Base-by-base conservation (phyloP, 2,329 filamentous ascomycete genomes). In the Paraphaeosphaeria minitans region DNA sequence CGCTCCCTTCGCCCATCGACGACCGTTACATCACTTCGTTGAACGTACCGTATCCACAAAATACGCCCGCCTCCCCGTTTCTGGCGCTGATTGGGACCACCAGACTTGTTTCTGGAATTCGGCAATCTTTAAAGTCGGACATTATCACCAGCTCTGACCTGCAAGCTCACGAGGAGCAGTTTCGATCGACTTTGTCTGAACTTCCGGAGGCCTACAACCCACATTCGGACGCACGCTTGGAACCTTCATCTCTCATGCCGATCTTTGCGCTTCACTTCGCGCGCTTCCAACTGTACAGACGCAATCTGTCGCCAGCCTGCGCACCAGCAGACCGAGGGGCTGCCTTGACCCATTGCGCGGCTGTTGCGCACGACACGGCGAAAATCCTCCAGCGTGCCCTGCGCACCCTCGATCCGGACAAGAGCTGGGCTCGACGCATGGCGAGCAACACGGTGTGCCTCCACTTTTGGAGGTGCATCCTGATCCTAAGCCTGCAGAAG, bases 401-500 rank as follows among this genome's bases (percentile, higher is more conserved):
- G 76, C 80, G 81, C 47, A 76, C 76, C 4, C 73, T 79, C 8
- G 69, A 68, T 22, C 56, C 61, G 7, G 69, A 70, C 14, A 70
- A 66, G 57, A 70, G 45, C 43, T 87, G 85, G 72, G 80, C 93
- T 1, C 84, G 86, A 4, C 85, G 87, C 35, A 86, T 88, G 12
- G 87, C 92, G 3, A 92, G 89, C 1, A 87, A 89, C 4, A 85
- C 94, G 66, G 82, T 96, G 9, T 90, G 92, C 57, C 87, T 87
- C 14, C 95, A 98, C 73, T 83, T 97, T 46, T 97, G 96, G 86
- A 89, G 94, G 22, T 96, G 90, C 70, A 84, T 90, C 1, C 83
- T 98, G 0, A 87, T 97, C 57, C 81, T 97, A 4, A 85, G 94
- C 22, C 86, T 96, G 53, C 85, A 86, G 0, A 88, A 88, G 43